A percentile compares a stretch with the other conserved stretches of the same genome.
phyloP scores from a whole-genome alignment of 805 yeast species.

The Groenewaldozyma tartarivorans region DNA sequence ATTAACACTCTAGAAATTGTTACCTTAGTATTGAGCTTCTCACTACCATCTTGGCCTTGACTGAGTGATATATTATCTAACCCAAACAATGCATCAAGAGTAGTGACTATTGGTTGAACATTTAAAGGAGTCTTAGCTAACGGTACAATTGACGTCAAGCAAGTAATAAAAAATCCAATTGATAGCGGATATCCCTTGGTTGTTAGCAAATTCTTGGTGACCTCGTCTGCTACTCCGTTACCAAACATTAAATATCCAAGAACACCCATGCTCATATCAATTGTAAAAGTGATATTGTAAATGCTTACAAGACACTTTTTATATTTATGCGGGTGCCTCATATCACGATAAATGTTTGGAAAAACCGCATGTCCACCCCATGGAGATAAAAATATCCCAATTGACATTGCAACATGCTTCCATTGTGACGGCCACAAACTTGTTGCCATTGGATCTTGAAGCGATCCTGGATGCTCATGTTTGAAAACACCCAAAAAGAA shows the following conservation, averaged over 20 bases:
- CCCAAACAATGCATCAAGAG: constrained; percentile 48
- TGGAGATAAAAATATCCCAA: constrained; percentile 41
- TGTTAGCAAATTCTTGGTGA: constrained; percentile 63
- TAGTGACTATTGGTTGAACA: constrained; percentile 71
- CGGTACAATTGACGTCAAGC: constrained; percentile 71
- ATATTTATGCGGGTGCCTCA: constrained; percentile 62
- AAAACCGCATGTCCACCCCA: constrained; percentile 82
- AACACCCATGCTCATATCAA: constrained; percentile 54
- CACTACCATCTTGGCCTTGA: background rate
- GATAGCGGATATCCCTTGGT: constrained; percentile 60
- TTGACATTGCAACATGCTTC: constrained; percentile 37
- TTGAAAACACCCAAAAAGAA: constrained; percentile 57
- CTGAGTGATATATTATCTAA: constrained; percentile 22
- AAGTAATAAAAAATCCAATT: constrained; percentile 43
- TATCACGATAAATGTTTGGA: constrained; percentile 66
- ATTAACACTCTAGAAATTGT: constrained; percentile 18
- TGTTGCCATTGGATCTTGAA: constrained; percentile 53
- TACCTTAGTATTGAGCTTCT: background rate
- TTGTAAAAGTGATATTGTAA: constrained; percentile 45
- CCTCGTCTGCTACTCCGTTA: constrained; percentile 48
- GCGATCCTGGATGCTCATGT: constrained; percentile 61
- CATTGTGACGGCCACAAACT: constrained; percentile 57
- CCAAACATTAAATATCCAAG: constrained; percentile 81
- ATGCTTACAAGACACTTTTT: constrained; percentile 43
- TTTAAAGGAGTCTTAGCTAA: constrained; percentile 76